These are phyloP conservation scores for Paraconiothyrium brasiliense DNA, from an alignment of 2,329 filamentous ascomycete genomes.

Conservation along the genomic window DNA sequence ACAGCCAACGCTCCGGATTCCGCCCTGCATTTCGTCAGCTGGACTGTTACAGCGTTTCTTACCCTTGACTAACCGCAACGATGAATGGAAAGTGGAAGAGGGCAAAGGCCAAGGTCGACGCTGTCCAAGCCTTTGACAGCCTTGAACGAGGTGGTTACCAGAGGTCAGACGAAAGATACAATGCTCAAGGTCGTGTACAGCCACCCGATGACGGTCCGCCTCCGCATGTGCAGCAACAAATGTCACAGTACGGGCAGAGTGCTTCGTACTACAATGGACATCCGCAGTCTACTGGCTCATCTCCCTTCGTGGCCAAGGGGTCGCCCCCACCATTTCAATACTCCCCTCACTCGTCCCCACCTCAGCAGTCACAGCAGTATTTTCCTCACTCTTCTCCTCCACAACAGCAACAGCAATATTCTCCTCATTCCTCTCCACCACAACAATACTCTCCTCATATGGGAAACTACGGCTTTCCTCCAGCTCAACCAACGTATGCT, in stretches of 20 bases:
- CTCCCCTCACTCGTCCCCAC: neutral
- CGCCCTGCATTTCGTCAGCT: neutral
- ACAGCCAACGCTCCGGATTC: neutral
- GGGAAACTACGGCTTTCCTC: neutral
- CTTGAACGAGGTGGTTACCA: slow-evolving; percentile 9
- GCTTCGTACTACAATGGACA: slow-evolving; percentile 6
- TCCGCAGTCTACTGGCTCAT: neutral
- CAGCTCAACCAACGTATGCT: neutral
- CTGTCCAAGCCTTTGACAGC: neutral
- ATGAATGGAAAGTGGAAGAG: slow-evolving; percentile 5
- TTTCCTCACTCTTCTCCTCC: neutral
- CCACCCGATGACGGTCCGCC: neutral
- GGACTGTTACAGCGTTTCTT: neutral
- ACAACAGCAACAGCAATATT: neutral
- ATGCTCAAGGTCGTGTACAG: neutral
- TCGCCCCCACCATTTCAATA: neutral
- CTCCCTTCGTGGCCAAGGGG: neutral
- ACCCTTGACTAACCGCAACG: neutral
- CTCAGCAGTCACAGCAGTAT: neutral
- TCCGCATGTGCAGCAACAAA: neutral
- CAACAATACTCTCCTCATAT: neutral
- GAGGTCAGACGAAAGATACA: neutral
- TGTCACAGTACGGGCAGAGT: neutral
- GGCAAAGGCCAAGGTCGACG: neutral
- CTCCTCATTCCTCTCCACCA: neutral